A percentile compares a stretch with the other conserved stretches of the same genome.
phyloP scores from a whole-genome alignment of 2,329 filamentous ascomycete species.

The Diaporthe helianthi region DNA sequence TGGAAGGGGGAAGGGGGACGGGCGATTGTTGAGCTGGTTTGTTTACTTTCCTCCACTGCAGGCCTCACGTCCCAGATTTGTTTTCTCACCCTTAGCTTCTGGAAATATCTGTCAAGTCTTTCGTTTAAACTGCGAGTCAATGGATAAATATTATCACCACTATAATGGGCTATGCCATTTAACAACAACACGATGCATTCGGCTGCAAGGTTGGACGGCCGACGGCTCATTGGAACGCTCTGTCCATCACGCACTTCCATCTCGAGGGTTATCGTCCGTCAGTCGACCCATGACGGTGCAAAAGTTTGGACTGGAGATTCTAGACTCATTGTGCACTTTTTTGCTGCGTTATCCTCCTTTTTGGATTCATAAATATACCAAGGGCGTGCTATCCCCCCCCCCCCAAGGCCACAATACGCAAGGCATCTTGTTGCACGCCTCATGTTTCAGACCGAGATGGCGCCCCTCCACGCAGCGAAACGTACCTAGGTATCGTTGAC shows the following conservation, averaged over 20 bases:
- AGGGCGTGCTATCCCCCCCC: neutral
- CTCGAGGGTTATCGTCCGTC: neutral
- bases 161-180: neutral
- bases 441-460: conserved; percentile 22
- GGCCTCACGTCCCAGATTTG: conserved; percentile 5
- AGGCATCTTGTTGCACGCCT: conserved; percentile 14
- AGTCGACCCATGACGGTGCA: neutral
- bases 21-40: conserved; percentile 26
- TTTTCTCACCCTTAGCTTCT: neutral
- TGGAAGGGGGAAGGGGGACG: neutral
- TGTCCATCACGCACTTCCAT: neutral
- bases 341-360: neutral
- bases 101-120: neutral
- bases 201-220: neutral
- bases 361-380: neutral
- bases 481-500: conserved; percentile 17
- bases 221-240: conserved; percentile 2
- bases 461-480: neutral
- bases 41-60: conserved; percentile 3
- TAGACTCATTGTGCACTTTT: neutral
- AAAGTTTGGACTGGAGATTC: neutral
- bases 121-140: neutral
- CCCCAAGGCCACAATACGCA: neutral
- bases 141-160: neutral
- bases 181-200: neutral